A percentile compares a stretch with the other conserved stretches of the same genome.
These are phyloP conservation scores for Neonectria coccinea DNA, from an alignment of 2,329 filamentous ascomycete species.

Conservation along the genomic window DNA sequence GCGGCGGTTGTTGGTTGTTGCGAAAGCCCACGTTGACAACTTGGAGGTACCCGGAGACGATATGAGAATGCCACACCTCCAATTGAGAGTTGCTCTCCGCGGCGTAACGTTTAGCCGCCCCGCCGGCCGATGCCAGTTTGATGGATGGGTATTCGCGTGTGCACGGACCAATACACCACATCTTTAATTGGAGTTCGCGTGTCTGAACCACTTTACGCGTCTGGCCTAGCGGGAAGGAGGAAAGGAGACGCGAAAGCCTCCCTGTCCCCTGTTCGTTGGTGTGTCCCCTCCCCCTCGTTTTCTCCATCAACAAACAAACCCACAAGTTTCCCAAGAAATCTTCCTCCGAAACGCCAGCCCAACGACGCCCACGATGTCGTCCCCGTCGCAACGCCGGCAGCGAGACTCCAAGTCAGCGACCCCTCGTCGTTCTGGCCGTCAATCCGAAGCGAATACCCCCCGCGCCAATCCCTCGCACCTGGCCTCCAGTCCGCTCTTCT, in stretches of 20 bases:
- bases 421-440: slow-evolving; percentile 57
- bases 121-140: slow-evolving; percentile 23
- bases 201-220: slow-evolving; percentile 57
- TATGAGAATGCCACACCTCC: slow-evolving; percentile 43
- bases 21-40: slow-evolving; percentile 32
- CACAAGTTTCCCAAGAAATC: slow-evolving; percentile 32
- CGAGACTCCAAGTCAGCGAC: slow-evolving; percentile 60
- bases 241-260: slow-evolving; percentile 38
- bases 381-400: slow-evolving; percentile 59
- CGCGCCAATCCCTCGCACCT: slow-evolving; percentile 61
- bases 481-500: slow-evolving; percentile 86
- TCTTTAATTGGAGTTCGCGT: slow-evolving; percentile 31
- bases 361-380: slow-evolving; percentile 52
- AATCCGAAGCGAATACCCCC: slow-evolving; percentile 57
- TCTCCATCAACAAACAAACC: slow-evolving; percentile 39
- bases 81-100: slow-evolving; percentile 35
- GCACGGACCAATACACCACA: slow-evolving; percentile 40
- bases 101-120: slow-evolving; percentile 50
- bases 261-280: slow-evolving; percentile 40
- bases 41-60: slow-evolving; percentile 33
- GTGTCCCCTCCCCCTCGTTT: slow-evolving; percentile 43
- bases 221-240: neutral
- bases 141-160: slow-evolving; percentile 34
- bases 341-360: slow-evolving; percentile 25
- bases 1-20: slow-evolving; percentile 35